Evolutionary conservation across 805 yeast genomes (phyloP).

Genomic region (Wickerhamomyces chaumierensis): DNA sequence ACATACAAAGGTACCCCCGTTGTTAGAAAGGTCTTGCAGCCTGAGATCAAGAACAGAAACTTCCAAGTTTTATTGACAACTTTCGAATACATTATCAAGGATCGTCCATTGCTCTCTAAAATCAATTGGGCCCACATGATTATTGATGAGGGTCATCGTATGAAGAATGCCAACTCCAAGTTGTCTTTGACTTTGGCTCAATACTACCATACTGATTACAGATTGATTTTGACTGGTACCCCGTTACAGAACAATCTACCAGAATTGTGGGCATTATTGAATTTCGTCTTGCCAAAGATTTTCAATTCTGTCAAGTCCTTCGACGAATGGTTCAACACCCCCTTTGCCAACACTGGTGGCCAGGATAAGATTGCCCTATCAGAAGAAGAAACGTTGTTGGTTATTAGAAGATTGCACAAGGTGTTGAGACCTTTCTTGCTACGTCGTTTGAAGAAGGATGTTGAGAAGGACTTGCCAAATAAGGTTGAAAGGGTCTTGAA

Average conservation of each 20-base stretch:
- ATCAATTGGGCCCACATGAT: constrained; percentile 79
- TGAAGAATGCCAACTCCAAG: constrained; percentile 72
- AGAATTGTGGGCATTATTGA: constrained; percentile 75
- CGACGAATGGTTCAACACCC: constrained; percentile 86
- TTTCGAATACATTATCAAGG: constrained; percentile 71
- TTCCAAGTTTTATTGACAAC: constrained; percentile 74
- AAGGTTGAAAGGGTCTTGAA: constrained; percentile 76
- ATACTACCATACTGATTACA: constrained; percentile 62
- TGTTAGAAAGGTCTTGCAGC: constrained; percentile 55
- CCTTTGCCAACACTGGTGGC: constrained; percentile 75
- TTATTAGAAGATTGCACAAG: constrained; percentile 76
- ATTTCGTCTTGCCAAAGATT: constrained; percentile 73
- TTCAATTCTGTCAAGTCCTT: constrained; percentile 79
- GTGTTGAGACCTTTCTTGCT: constrained; percentile 76
- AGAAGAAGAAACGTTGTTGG: constrained; percentile 77
- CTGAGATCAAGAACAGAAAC: constrained; percentile 53
- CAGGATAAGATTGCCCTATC: constrained; percentile 73
- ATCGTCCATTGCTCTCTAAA: constrained; percentile 56
- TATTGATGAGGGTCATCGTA: constrained; percentile 84
- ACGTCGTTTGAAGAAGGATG: constrained; percentile 79
- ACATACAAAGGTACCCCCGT: constrained; percentile 71
- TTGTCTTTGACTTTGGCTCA: constrained; percentile 59
- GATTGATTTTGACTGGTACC: constrained; percentile 80
- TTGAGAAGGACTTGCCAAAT: constrained; percentile 76
- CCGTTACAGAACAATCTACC: constrained; percentile 80